Evolutionary conservation across 2,329 filamentous ascomycete genomes (phyloP), one percentile per base, ranked within the genome.

Genomic region (Cladosporium sphaerospermum): DNA sequence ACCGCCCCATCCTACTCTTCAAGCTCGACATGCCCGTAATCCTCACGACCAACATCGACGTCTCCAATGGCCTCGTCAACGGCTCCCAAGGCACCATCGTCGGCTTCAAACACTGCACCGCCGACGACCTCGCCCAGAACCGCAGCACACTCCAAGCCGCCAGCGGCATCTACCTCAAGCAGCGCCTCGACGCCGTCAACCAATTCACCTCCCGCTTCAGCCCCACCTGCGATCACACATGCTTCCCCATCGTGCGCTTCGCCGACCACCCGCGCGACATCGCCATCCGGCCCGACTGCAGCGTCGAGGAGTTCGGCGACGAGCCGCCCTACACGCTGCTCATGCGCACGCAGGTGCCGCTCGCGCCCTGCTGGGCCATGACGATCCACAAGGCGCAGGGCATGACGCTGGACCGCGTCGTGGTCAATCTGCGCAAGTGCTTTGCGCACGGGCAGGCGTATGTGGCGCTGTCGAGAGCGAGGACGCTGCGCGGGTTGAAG

Each of bases 351-450:
- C 82, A 85, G 61, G 74, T 86, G 5, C 83, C 83, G 0, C 70
- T 86, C 0, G 67, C 75, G 1, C 71, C 81, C 0, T 83, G 77
- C 0, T 86, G 82, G 78, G 83, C 83, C 0, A 75, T 84, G 60
- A 85, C 77, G 0, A 77, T 84, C 2, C 83, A 86, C 63, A 84
- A 83, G 63, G 75, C 74, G 3, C 80, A 85, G 67, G 80, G 82
- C 3, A 78, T 84, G 72, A 84, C 81, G 1, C 68, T 86, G 3
- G 76, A 84, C 16, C 73, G 74, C 3, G 80, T 81, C 2, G 71
- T 77, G 2, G 79, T 85, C 1, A 68, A 85, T 60, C 62, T 85
- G 4, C 62, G 64, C 0, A 63, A 65, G 4, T 73, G 73, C 0
- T 85, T 84, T 59, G 78, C 79, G 54, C 69, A 75, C 28, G 80